Percentiles rank a stretch among this genome's conserved stretches.
phyloP scores from a whole-genome alignment of 306 rosid species.

The Fragaria ananassa region DNA sequence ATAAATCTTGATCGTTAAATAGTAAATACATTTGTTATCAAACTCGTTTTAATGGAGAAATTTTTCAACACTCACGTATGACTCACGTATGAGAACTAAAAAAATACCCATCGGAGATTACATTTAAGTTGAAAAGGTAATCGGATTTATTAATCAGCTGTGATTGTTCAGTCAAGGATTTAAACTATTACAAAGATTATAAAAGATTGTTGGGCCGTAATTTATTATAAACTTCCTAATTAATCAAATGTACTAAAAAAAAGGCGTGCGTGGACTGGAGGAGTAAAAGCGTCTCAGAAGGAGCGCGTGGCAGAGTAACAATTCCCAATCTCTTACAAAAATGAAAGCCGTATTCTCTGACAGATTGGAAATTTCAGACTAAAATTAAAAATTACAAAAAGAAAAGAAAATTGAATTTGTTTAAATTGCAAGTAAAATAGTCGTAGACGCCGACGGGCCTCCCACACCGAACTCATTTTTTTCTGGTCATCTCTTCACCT shows the following conservation, averaged over 20 bases:
- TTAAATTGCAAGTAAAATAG: constrained; percentile 18
- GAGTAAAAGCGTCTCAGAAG: neutral
- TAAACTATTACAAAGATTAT: neutral
- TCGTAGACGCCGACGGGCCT: constrained; percentile 86
- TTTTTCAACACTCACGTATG: no score
- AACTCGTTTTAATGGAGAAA: no score
- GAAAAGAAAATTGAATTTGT: neutral
- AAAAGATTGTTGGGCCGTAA: neutral
- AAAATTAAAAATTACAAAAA: neutral
- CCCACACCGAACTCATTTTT: constrained; percentile 69
- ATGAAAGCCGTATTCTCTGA: constrained; percentile 44
- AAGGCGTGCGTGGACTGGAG: neutral
- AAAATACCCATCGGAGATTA: neutral
- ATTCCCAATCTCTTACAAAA: constrained; percentile 28
- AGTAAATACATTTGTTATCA: no score
- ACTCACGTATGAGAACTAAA: no score
- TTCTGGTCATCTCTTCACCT: constrained; percentile 45
- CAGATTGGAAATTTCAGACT: neutral
- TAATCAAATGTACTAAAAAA: no score
- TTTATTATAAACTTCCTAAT: neutral
- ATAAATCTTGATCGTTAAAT: no score
- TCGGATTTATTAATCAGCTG: neutral
- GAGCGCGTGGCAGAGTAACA: constrained; percentile 29
- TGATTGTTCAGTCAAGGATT: neutral
- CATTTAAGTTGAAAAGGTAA: neutral